Base-by-base conservation (phyloP, 148 eudicot genomes). In the Pharnaceum exiguum region DNA sequence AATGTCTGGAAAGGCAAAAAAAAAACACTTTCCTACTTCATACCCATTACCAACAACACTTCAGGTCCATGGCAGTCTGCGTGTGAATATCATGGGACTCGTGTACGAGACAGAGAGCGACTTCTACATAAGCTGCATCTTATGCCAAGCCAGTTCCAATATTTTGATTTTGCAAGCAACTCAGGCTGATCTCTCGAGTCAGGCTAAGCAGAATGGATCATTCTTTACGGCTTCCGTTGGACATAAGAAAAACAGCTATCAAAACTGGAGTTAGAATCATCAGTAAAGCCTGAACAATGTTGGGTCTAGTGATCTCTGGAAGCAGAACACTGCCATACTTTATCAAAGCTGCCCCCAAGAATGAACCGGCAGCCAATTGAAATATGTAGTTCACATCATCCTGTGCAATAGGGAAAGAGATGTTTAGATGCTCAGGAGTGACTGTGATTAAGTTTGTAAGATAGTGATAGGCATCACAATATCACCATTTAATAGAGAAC, bases 321-420 rank as follows among this genome's bases (percentile, higher is more conserved):
- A 81, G 30, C 45, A 72, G 40, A 50, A 75, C 53, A 44, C 90
- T 75, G 37, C 86, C 90, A 23, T 84, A 84, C 53, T 78, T 84
- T n/a, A 81, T 78, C 27, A 65, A 58, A 19, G 79, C 90, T 45
- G 83, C 81, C 10, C 77, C 82, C 18, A 63, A 44, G 19, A 81
- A 21, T 0, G 86, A 78, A n/a, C 90, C 86, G 46, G 49, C 51
- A 5, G 60, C 73, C 48, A 84, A 49, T 50, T 81, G 81, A 77
- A 55, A 49, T 71, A 81, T 10, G 67, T 75, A 83, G 36, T 37
- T 65, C 40, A 59, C 8, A 55, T 83, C 75, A 22, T 73, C 85
- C 85, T 83, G 85, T 57, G 46, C 3, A 42, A 18, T 16, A 7
- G 10, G 19, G 8, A 18, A 10, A 18, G 19, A 2, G 18, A 42